Evolutionary conservation across 148 eudicot genomes (phyloP).

Genomic region (Rhododendron simsii): DNA sequence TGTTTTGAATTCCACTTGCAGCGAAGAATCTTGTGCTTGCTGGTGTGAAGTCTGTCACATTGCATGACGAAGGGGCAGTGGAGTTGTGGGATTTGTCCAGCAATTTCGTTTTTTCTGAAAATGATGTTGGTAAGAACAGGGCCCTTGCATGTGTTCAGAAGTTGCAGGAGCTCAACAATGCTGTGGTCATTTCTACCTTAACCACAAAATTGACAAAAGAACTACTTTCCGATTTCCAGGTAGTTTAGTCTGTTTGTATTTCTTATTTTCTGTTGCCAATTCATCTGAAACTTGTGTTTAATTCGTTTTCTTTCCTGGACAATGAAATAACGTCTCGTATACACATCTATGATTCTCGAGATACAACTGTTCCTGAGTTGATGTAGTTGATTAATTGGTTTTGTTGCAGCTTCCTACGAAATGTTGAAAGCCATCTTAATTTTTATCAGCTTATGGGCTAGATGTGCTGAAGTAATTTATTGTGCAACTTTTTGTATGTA

Average conservation of each 20-base stretch:
- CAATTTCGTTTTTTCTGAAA: conserved; percentile 61
- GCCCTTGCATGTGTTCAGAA: conserved; percentile 62
- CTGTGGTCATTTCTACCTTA: conserved; percentile 55
- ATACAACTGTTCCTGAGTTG: not conserved
- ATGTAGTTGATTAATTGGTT: not conserved
- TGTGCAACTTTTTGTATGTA: not conserved
- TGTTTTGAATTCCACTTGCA: conserved; percentile 19
- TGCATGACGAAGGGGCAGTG: conserved; percentile 64
- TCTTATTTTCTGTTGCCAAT: not conserved
- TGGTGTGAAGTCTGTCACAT: conserved; percentile 68
- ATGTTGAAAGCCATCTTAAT: not conserved
- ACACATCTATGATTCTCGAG: not conserved
- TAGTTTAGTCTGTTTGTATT: conserved; percentile 11
- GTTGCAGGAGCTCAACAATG: conserved; percentile 71
- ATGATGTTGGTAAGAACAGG: conserved; percentile 67
- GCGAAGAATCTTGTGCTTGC: conserved; percentile 73
- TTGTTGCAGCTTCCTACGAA: not conserved
- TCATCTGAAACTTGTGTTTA: not conserved
- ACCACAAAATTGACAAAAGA: conserved; percentile 39
- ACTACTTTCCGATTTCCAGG: conserved; percentile 65
- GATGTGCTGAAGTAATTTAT: not conserved
- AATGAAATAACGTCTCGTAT: not conserved
- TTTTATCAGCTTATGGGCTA: not conserved
- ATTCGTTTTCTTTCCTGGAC: not conserved
- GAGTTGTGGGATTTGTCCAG: conserved; percentile 71